Percentiles rank a stretch among this genome's conserved stretches.
phyloP scores from a whole-genome alignment of 148 eudicot genomes.

The Dysphania ambrosioides region DNA sequence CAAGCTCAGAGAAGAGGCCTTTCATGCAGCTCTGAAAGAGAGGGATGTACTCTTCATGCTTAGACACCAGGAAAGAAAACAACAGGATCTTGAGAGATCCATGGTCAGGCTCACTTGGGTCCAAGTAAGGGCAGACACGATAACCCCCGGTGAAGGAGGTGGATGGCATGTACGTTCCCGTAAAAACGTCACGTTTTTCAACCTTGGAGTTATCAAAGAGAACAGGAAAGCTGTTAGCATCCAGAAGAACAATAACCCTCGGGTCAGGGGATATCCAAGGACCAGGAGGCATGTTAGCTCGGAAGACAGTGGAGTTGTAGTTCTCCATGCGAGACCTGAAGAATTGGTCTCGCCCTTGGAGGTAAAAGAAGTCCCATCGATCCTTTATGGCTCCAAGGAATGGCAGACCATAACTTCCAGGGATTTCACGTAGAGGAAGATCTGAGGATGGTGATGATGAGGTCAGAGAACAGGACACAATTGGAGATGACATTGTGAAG shows the following conservation, averaged over 20 bases:
- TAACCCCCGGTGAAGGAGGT: conserved; percentile 49
- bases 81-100: conserved; percentile 34
- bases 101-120: conserved; percentile 58
- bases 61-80: conserved; percentile 28
- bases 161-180: conserved; percentile 69
- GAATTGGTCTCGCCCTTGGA: conserved; percentile 49
- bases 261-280: conserved; percentile 49
- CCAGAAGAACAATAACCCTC: conserved; percentile 53
- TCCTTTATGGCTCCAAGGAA: conserved; percentile 40
- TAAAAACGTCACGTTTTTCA: conserved; percentile 54
- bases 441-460: conserved; percentile 5
- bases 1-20: conserved; percentile 34
- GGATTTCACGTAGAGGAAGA: conserved; percentile 37
- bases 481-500: not conserved
- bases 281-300: conserved; percentile 77
- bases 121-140: conserved; percentile 56
- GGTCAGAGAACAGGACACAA: not conserved
- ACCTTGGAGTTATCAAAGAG: conserved; percentile 66
- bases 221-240: conserved; percentile 48
- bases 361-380: conserved; percentile 49
- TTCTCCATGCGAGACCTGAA: conserved; percentile 46
- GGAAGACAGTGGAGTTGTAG: conserved; percentile 54
- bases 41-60: conserved; percentile 33
- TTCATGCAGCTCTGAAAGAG: conserved; percentile 26
- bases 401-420: conserved; percentile 40